Evolutionary conservation across 1,139 yeast genomes (phyloP).

Genomic region (Kodamaea plutei): DNA sequence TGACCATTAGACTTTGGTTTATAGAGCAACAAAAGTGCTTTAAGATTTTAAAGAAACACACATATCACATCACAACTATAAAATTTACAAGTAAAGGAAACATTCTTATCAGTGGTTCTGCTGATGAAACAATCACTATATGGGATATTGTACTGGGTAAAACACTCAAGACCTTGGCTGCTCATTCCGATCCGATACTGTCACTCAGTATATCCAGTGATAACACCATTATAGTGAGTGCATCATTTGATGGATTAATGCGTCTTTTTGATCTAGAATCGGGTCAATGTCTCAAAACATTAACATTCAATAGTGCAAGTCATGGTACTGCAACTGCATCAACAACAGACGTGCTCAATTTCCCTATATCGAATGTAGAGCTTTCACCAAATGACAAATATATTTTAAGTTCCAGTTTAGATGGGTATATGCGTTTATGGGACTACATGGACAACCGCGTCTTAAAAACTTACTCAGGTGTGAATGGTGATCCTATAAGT

Average conservation of each 20-base stretch:
- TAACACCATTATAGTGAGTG: constrained; percentile 78
- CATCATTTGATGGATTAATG: constrained; percentile 87
- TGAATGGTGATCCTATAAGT: constrained; percentile 29
- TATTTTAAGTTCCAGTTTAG: constrained; percentile 74
- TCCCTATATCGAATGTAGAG: constrained; percentile 70
- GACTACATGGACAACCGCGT: constrained; percentile 76
- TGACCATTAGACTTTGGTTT: constrained; percentile 75
- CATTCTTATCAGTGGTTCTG: constrained; percentile 73
- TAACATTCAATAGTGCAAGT: constrained; percentile 66
- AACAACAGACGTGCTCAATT: constrained; percentile 41
- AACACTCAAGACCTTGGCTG: constrained; percentile 76
- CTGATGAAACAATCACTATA: constrained; percentile 85
- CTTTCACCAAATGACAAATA: constrained; percentile 82
- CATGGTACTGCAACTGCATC: constrained; percentile 59
- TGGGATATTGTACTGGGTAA: constrained; percentile 83
- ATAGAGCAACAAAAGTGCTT: constrained; percentile 48
- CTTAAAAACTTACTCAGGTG: constrained; percentile 64
- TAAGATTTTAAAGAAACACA: constrained; percentile 70
- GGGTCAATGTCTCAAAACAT: constrained; percentile 88
- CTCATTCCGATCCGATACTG: constrained; percentile 90
- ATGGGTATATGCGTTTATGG: constrained; percentile 77
- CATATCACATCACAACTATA: constrained; percentile 77
- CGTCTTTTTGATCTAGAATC: constrained; percentile 83
- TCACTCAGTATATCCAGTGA: constrained; percentile 72
- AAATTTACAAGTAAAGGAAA: constrained; percentile 74